A percentile compares a stretch with the other conserved stretches of the same genome.
Evolutionary conservation across 2,329 filamentous ascomycete species (phyloP).

Genomic region (Alternaria postmessia): DNA sequence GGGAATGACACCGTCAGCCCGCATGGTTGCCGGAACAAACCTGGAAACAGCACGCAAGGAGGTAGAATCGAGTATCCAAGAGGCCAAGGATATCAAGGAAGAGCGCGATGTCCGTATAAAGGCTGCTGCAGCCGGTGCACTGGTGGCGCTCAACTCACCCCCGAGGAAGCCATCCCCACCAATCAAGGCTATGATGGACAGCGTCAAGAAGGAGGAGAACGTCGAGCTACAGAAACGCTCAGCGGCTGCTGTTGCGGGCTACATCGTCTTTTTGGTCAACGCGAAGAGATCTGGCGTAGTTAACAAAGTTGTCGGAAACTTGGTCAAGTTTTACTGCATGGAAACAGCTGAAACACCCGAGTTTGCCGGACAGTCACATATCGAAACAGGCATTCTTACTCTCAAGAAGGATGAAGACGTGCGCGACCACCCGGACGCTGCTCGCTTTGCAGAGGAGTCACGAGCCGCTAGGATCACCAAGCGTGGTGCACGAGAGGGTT

Average conservation of each 20-base stretch:
- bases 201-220: slow-evolving; percentile 94
- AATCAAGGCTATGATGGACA: slow-evolving; percentile 99
- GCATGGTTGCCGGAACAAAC: slow-evolving; percentile 81
- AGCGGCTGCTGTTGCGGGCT: slow-evolving; percentile 80
- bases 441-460: slow-evolving; percentile 87
- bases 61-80: slow-evolving; percentile 75
- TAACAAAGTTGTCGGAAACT: slow-evolving; percentile 93
- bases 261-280: slow-evolving; percentile 86
- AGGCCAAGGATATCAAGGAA: slow-evolving; percentile 80
- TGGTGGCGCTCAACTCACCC: slow-evolving; percentile 85
- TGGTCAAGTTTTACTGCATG: slow-evolving; percentile 97
- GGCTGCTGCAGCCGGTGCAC: slow-evolving; percentile 83
- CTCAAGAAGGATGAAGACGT: slow-evolving; percentile 97
- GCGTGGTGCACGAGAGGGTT: slow-evolving; percentile 89
- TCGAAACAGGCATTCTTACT: slow-evolving; percentile 84
- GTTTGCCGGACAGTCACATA: slow-evolving; percentile 81
- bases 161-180: slow-evolving; percentile 93
- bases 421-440: slow-evolving; percentile 89
- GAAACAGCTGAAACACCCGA: slow-evolving; percentile 98
- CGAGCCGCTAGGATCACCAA: slow-evolving; percentile 89
- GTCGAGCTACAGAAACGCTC: slow-evolving; percentile 86
- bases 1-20: slow-evolving; percentile 84
- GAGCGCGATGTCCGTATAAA: slow-evolving; percentile 85
- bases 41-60: slow-evolving; percentile 79
- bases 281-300: slow-evolving; percentile 83